Percentiles rank a stretch among this genome's conserved stretches.
phyloP scores from a whole-genome alignment of 306 rosid species.

The Elaeagnus macrophylla region DNA sequence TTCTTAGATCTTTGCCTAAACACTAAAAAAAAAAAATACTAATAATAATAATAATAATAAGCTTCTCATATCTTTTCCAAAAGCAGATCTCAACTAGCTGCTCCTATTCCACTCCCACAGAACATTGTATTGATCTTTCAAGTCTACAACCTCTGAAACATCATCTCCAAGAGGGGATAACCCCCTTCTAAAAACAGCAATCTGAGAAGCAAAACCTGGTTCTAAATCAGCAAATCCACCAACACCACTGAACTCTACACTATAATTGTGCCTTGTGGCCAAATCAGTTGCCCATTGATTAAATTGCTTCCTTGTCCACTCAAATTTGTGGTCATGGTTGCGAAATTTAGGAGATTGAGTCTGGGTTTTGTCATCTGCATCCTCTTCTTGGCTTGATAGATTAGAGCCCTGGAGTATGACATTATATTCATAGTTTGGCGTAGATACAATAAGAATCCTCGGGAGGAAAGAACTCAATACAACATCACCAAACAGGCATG shows the following conservation, averaged over 20 bases:
- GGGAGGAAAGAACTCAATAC: conserved; percentile 61
- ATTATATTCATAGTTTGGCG: conserved; percentile 89
- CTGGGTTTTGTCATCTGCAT: conserved; percentile 50
- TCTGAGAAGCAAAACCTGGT: conserved; percentile 97
- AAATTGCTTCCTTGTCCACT: conserved; percentile 94
- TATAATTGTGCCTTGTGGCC: conserved; percentile 63
- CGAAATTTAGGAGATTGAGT: conserved; percentile 65
- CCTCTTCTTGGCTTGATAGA: conserved; percentile 54
- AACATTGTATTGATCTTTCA: conserved; percentile 24
- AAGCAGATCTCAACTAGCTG: conserved; percentile 10
- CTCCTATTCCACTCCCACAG: conserved; percentile 61
- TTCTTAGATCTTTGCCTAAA: too few species aligned
- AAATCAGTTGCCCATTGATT: conserved; percentile 63
- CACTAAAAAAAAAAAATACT: too few species aligned
- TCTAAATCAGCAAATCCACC: conserved; percentile 72
- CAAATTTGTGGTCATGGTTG: conserved; percentile 90
- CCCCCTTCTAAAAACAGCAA: conserved; percentile 70
- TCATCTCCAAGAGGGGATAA: conserved; percentile 15
- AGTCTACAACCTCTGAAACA: conserved; percentile 18
- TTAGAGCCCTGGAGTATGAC: conserved; percentile 65
- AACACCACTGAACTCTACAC: conserved; percentile 77
- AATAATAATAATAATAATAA: too few species aligned
- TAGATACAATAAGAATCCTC: conserved; percentile 76
- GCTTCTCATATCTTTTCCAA: neutral
- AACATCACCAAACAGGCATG: conserved; percentile 62